Percentiles rank a stretch among this genome's conserved stretches.
Conservation (phyloP, 139 green algal species). For the Spirogloea muscicola region DNA sequence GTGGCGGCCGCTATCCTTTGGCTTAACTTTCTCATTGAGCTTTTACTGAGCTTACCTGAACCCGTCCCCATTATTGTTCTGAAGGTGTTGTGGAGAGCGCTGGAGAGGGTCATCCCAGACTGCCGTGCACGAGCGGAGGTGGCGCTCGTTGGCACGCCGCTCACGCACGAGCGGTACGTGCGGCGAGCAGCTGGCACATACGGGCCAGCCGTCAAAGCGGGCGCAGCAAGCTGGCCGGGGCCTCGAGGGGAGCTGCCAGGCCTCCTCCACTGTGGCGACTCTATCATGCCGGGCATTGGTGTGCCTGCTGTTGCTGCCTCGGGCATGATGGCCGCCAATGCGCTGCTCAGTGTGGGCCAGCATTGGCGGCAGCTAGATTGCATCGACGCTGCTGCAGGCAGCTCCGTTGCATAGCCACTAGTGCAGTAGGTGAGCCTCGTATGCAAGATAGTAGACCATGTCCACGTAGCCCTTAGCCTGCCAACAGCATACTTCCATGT, state of each 20-base stretch:
- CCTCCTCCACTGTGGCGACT: conserved; percentile 67
- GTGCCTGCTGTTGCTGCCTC: conserved; percentile 20
- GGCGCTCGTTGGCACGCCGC: conserved; percentile 66
- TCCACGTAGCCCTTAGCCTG: too few relatives aligned
- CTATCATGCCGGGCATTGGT: conserved; percentile 73
- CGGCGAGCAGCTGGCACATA: conserved; percentile 56
- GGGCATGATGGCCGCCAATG: conserved; percentile 26
- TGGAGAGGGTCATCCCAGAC: conserved; percentile 77
- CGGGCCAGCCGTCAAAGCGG: conserved; percentile 55
- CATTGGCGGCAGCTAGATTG: too few relatives aligned
- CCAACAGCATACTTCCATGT: too few relatives aligned
- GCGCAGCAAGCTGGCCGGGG: conserved; percentile 30
- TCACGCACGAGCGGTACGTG: conserved; percentile 51
- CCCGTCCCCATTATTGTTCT: too few relatives aligned
- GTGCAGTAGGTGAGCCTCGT: too few relatives aligned
- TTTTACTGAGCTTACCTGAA: too few relatives aligned
- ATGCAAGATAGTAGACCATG: too few relatives aligned
- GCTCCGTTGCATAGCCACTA: too few relatives aligned
- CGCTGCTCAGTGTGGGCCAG: conserved; percentile 9
- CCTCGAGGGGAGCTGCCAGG: conserved; percentile 59
- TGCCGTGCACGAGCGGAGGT: conserved; percentile 63
- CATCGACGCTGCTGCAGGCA: too few relatives aligned
- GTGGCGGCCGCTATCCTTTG: too few relatives aligned
- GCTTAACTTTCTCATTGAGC: too few relatives aligned
- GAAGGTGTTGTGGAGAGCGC: conserved; percentile 48